phyloP scores from a whole-genome alignment of 306 rosid species.

The Medicago ruthenica region DNA sequence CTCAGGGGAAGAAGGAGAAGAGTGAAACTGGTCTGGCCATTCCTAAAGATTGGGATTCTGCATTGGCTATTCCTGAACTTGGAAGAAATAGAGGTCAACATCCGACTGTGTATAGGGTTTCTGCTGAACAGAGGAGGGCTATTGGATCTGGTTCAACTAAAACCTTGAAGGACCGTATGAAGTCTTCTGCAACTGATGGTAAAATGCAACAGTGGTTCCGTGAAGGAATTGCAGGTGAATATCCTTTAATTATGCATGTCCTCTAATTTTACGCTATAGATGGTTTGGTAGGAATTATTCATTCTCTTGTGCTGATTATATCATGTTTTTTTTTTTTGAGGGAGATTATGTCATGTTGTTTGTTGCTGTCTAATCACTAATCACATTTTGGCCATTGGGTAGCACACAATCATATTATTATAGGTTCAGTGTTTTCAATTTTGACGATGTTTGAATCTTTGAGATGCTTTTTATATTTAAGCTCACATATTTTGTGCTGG shows the following conservation, averaged over 20 bases:
- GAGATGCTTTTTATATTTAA: slow-evolving; percentile 7
- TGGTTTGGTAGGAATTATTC: slow-evolving; percentile 20
- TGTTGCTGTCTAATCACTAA: slow-evolving; percentile 21
- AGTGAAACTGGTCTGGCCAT: slow-evolving; percentile 71
- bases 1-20: slow-evolving; percentile 49
- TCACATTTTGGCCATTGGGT: background rate
- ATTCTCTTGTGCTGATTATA: slow-evolving; percentile 25
- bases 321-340: too few species aligned
- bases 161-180: slow-evolving; percentile 60
- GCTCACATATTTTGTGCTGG: background rate
- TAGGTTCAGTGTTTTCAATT: slow-evolving; percentile 12
- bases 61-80: slow-evolving; percentile 72
- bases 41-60: slow-evolving; percentile 68
- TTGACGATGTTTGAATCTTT: background rate
- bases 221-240: slow-evolving; percentile 94
- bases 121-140: slow-evolving; percentile 67
- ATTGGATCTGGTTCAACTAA: slow-evolving; percentile 66
- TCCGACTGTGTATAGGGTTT: slow-evolving; percentile 57
- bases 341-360: too few species aligned
- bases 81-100: slow-evolving; percentile 69
- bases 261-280: slow-evolving; percentile 9
- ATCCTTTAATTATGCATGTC: slow-evolving; percentile 7
- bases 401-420: slow-evolving; percentile 25
- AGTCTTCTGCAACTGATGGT: slow-evolving; percentile 79
- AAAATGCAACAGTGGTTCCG: slow-evolving; percentile 95